These are phyloP conservation scores for Phytomonas sp. DNA, from an alignment of 208 protist genomes.

Conservation along the genomic window DNA sequence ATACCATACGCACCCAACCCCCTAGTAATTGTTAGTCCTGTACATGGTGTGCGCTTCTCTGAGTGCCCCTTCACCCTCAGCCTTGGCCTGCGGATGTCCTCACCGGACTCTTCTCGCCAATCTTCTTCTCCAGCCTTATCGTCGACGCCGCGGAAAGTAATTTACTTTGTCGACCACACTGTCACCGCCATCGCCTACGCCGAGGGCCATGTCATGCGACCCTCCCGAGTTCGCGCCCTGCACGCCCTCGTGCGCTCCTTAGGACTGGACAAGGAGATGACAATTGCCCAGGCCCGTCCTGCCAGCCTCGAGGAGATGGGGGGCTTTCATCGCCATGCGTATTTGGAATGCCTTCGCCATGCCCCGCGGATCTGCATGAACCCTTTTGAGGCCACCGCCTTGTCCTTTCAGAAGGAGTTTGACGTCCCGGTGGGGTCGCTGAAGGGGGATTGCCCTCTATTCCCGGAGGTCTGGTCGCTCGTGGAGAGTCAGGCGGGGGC, in stretches of 20 bases:
- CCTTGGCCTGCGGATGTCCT: background rate
- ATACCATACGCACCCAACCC: background rate
- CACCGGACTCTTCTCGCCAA: background rate
- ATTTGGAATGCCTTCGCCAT: constrained; percentile 59
- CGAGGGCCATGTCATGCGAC: constrained; percentile 69
- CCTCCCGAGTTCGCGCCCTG: constrained; percentile 52
- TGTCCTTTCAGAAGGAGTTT: constrained; percentile 76
- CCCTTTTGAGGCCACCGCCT: constrained; percentile 37
- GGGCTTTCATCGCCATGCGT: constrained; percentile 58
- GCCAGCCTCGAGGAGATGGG: constrained; percentile 54
- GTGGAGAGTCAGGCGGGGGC: constrained; percentile 80
- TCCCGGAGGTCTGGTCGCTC: constrained; percentile 69
- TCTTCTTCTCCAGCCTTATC: background rate
- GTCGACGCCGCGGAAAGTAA: constrained; percentile 16
- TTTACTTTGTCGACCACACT: constrained; percentile 72
- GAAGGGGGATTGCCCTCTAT: constrained; percentile 72
- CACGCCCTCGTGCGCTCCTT: constrained; percentile 72
- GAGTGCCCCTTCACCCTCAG: background rate
- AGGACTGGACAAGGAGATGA: constrained; percentile 50
- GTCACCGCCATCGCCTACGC: constrained; percentile 63
- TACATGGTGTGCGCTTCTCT: background rate
- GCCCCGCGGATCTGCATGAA: constrained; percentile 59
- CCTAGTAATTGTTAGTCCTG: background rate
- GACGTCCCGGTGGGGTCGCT: constrained; percentile 52
- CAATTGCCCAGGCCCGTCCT: constrained; percentile 41